phyloP scores from a whole-genome alignment of 1,284 basidiomycete genomes.

The Ceratobasidium papillatum region DNA sequence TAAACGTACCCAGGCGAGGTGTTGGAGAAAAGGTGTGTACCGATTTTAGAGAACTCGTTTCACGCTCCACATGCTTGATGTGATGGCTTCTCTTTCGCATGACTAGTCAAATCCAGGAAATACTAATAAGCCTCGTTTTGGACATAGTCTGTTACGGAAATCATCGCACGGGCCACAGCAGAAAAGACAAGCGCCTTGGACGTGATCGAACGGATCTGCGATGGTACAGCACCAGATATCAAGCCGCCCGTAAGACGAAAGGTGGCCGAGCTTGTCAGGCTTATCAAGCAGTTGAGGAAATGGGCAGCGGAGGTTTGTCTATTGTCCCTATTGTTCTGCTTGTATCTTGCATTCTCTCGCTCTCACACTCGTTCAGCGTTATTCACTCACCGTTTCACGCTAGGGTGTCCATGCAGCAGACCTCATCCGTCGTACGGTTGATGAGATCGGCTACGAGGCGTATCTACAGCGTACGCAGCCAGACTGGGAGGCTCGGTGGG shows the following conservation, averaged over 20 bases:
- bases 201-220: constrained; percentile 68
- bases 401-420: constrained; percentile 71
- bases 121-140: neutral
- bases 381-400: constrained; percentile 17
- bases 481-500: constrained; percentile 82
- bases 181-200: constrained; percentile 66
- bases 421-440: constrained; percentile 69
- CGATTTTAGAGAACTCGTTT: neutral
- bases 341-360: neutral
- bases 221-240: constrained; percentile 67
- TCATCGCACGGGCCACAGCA: constrained; percentile 63
- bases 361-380: neutral
- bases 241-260: constrained; percentile 74
- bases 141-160: constrained; percentile 67
- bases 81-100: neutral
- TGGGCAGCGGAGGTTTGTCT: constrained; percentile 63
- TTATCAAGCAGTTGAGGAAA: constrained; percentile 64
- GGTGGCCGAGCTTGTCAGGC: constrained; percentile 66
- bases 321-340: constrained; percentile 35
- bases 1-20: constrained; percentile 72
- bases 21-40: constrained; percentile 79
- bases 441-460: constrained; percentile 71
- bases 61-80: neutral
- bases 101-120: constrained; percentile 8
- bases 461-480: constrained; percentile 74